Evolutionary conservation across 202 grass and related monocot genomes (phyloP).

Genomic region (Miscanthus sacchariflorus): DNA sequence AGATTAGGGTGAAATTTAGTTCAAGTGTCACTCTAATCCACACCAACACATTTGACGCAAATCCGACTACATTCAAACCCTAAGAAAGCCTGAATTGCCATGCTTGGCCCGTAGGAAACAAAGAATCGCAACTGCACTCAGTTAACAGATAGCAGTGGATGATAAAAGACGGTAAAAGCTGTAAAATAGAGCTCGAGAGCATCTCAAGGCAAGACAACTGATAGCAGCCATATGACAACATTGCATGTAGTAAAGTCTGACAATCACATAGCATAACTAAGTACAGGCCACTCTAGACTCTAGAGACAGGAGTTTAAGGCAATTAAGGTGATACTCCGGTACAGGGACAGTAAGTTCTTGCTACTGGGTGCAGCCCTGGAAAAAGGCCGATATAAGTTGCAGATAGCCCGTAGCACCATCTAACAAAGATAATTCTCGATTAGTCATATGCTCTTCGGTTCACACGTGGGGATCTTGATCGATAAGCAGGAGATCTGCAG

Average conservation of each 20-base stretch:
- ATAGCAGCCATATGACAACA: not conserved
- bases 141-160: not conserved
- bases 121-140: not conserved
- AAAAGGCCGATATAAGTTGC: not conserved
- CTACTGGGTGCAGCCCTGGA: constrained; percentile 28
- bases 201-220: not conserved
- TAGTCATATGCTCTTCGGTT: constrained; percentile 47
- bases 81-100: not conserved
- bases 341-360: constrained; percentile 27
- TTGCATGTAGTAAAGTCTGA: not conserved
- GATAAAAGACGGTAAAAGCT: not conserved
- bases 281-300: not conserved
- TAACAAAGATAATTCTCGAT: not conserved
- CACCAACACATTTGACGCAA: no score
- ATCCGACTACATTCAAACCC: no score
- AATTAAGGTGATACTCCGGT: not conserved
- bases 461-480: constrained; percentile 46
- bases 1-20: no score
- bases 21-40: no score
- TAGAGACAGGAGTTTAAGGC: not conserved
- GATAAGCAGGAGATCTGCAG: constrained; percentile 49
- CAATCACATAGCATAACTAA: not conserved
- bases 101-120: not conserved
- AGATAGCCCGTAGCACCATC: not conserved
- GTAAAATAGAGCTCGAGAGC: not conserved